Evolutionary conservation across 148 eudicot genomes (phyloP), one percentile per base, ranked within the genome.

Genomic region (Pharnaceum exiguum): DNA sequence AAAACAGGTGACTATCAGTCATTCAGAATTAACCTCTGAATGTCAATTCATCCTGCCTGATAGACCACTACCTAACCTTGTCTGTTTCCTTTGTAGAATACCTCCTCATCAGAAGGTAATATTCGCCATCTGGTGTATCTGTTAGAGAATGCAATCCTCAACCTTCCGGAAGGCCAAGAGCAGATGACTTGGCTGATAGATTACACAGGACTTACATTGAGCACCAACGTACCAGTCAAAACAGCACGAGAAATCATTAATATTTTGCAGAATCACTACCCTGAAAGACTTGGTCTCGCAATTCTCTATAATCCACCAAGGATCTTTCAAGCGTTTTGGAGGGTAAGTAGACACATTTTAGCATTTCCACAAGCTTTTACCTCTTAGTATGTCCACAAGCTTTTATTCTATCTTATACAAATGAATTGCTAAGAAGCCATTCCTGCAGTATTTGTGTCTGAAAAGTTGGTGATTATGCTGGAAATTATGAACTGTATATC

Each of bases 121-220:
- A 48, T 93, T 22, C 82, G 95, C 5, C 96, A 93, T 70, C 74
- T 93, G 27, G 90, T 93, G 7, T 85, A 85, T 53, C 77, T 88
- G 51, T 39, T 93, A 50, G 98, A 93, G 77, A 88, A 83, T 51
- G 88, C 96, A 33, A 81, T 88, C 62, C 82, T 93, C 45, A 77
- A 78, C 79, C 79, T 93, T 36, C 89, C 86, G 0, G 90, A 88
- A 58, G 96, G 89, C 40, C 98, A 88, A 73, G 96, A 85, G 60
- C 81, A 85, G 63, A 88, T 93, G 98, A 69, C 88, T 1, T 93
- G 98, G 98, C 63, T 93, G 70, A 69, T 93, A 68, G 98, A 93
- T 65, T 88, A 73, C 80, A 88, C 78, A 0, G 96, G 88, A 36
- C 83, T 83, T 79, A 67, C 98, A 23, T 5, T 85, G 51, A 81